Evolutionary conservation across 345 rosid species (phyloP).

Genomic region (Chamaenerion angustifolium): DNA sequence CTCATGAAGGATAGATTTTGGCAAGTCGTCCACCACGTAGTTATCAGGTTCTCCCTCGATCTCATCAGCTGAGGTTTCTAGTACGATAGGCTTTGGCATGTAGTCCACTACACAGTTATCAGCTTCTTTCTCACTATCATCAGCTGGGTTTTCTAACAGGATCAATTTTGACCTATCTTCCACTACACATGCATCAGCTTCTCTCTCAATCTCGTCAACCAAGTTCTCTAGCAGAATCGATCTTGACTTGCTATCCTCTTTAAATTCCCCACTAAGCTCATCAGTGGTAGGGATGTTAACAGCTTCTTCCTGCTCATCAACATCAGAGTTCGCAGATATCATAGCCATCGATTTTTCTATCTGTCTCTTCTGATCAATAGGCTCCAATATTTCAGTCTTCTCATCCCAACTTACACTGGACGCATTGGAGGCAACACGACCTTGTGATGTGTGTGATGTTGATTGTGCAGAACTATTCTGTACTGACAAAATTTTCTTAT

Average conservation of each 20-base stretch:
- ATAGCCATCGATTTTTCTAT: conserved; percentile 19
- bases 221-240: too few relatives aligned
- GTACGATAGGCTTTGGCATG: too few relatives aligned
- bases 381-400: conserved; percentile 57
- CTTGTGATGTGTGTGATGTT: conserved; percentile 19
- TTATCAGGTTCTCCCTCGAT: too few relatives aligned
- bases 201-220: too few relatives aligned
- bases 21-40: neutral
- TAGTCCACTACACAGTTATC: too few relatives aligned
- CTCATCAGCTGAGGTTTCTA: too few relatives aligned
- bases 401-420: conserved; percentile 67
- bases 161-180: too few relatives aligned
- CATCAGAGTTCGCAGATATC: conserved; percentile 18
- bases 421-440: conserved; percentile 24
- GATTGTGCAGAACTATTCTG: conserved; percentile 13
- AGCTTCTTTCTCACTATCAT: too few relatives aligned
- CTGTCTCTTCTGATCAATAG: conserved; percentile 16
- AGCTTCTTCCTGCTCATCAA: neutral
- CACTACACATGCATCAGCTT: too few relatives aligned
- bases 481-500: conserved; percentile 20
- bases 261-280: conserved; percentile 3
- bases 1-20: conserved; percentile 15
- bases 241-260: too few relatives aligned
- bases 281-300: conserved; percentile 2
- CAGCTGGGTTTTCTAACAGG: too few relatives aligned